These are phyloP conservation scores for Colletotrichum sp. DNA, from an alignment of 2,329 filamentous ascomycete genomes.

Conservation along the genomic window DNA sequence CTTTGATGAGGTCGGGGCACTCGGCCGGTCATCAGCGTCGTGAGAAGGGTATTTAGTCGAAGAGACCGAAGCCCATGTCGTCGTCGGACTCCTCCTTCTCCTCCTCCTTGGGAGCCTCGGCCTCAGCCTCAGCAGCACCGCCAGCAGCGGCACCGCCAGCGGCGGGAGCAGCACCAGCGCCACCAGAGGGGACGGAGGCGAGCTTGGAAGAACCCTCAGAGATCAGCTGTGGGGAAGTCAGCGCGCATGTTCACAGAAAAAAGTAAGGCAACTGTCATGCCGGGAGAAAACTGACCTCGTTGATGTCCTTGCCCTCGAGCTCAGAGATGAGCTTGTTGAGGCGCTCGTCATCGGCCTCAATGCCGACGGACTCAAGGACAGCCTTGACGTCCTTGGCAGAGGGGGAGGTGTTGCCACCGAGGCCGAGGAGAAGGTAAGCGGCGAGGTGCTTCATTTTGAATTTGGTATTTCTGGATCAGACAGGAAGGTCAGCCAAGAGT, in stretches of 20 bases:
- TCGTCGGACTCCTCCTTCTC: slow-evolving; percentile 57
- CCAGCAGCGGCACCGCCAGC: slow-evolving; percentile 71
- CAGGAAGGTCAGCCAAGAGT: slow-evolving; percentile 13
- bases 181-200: slow-evolving; percentile 94
- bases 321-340: slow-evolving; percentile 86
- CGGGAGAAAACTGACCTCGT: slow-evolving; percentile 69
- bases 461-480: slow-evolving; percentile 36
- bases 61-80: slow-evolving; percentile 68
- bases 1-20: slow-evolving; percentile 36
- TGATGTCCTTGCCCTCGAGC: slow-evolving; percentile 91
- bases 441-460: slow-evolving; percentile 99
- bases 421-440: slow-evolving; percentile 95
- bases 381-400: slow-evolving; percentile 84
- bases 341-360: slow-evolving; percentile 90
- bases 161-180: slow-evolving; percentile 74
- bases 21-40: slow-evolving; percentile 30
- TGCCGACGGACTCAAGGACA: slow-evolving; percentile 92
- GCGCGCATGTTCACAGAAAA: neutral
- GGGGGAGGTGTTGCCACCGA: slow-evolving; percentile 90
- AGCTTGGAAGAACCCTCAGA: slow-evolving; percentile 89
- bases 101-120: slow-evolving; percentile 74
- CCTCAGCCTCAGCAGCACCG: slow-evolving; percentile 66
- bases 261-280: neutral
- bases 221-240: slow-evolving; percentile 72
- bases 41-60: slow-evolving; percentile 62